Evolutionary conservation across 192 early-diverging fungal genomes (phyloP), one percentile per base, ranked within the genome.

Genomic region (Gaertneriomyces semiglobifer): DNA sequence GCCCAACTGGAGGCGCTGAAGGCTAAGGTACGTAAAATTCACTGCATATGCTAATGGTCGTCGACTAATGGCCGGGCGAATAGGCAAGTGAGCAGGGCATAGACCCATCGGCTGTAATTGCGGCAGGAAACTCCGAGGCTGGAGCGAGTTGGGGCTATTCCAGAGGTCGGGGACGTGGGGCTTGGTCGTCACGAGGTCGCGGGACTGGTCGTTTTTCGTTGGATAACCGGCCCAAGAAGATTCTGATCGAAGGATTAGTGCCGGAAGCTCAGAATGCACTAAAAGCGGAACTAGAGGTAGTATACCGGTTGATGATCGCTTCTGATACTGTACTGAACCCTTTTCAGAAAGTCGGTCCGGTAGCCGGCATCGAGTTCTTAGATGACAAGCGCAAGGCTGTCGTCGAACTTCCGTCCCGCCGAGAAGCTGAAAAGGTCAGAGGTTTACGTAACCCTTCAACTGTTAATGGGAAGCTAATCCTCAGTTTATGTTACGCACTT

Each of bases 221-320:
- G 20, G 90, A 92, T 73, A 87, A 91, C 61, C 82, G 90, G 8
- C 71, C 90, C 1, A 86, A 86, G 33, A 91, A 86, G 67, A 52
- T 92, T 16, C 65, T 81, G 53, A 65, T 92, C 16, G 80, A 88
- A 48, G 77, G 83, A n/a, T 64, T 86, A 5, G 77, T 74, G 9
- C 56, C 71, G 40, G 62, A 67, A 0, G 71, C 80, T 33, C 78
- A 77, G 40, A 65, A 67, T 3, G 66, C 71, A 8, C 55, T 92
- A n/a, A 76, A 77, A 54, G 60, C 62, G 47, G 86, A 91, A 53
- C 88, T 91, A 60, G 82, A 89, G 79, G 88, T 90, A 78, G 52
- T 52, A 41, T n/a, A 1, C 43, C n/a, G 18, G 18, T 19, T 11
- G 16, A 45, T 40, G n/a, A n/a, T 5, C 12, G 46, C 25, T 56